phyloP scores from a whole-genome alignment of 1,284 basidiomycete genomes.

The Cutaneotrichosporon mucoides region DNA sequence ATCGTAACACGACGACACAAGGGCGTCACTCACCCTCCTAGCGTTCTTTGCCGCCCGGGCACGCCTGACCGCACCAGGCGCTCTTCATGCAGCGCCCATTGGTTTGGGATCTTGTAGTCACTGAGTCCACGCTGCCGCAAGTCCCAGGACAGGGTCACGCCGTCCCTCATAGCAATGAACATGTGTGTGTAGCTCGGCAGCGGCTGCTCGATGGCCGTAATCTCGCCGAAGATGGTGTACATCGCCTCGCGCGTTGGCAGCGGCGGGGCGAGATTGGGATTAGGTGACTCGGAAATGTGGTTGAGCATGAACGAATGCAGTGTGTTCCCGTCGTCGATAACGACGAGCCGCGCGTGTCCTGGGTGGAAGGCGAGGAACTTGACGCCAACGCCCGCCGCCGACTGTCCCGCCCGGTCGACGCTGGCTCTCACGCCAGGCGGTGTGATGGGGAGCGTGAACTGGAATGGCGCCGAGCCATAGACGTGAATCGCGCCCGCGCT shows the following conservation, averaged over 20 bases:
- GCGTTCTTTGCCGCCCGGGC: conserved; percentile 50
- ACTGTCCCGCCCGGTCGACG: background rate
- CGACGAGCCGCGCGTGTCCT: conserved; percentile 41
- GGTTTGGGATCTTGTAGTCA: conserved; percentile 61
- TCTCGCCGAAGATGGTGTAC: conserved; percentile 30
- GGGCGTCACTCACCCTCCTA: conserved; percentile 48
- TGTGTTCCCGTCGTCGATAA: conserved; percentile 40
- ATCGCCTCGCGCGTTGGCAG: conserved; percentile 33
- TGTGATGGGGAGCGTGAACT: conserved; percentile 39
- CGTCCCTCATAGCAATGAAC: conserved; percentile 46
- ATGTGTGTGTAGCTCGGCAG: conserved; percentile 42
- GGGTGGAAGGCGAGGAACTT: conserved; percentile 48
- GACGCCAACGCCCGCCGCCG: conserved; percentile 14
- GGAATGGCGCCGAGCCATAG: conserved; percentile 40
- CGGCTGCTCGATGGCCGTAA: conserved; percentile 41
- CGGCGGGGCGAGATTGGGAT: conserved; percentile 32
- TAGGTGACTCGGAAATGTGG: conserved; percentile 32
- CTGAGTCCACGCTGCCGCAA: conserved; percentile 62
- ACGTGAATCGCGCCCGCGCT: conserved; percentile 43
- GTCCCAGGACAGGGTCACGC: conserved; percentile 60
- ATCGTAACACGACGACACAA: background rate
- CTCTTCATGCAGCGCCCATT: conserved; percentile 72
- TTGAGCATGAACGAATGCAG: conserved; percentile 39
- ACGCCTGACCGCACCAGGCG: conserved; percentile 60
- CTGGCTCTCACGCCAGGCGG: conserved; percentile 18